Conservation (phyloP, 441 rosid species). For the Populus hybrid region DNA sequence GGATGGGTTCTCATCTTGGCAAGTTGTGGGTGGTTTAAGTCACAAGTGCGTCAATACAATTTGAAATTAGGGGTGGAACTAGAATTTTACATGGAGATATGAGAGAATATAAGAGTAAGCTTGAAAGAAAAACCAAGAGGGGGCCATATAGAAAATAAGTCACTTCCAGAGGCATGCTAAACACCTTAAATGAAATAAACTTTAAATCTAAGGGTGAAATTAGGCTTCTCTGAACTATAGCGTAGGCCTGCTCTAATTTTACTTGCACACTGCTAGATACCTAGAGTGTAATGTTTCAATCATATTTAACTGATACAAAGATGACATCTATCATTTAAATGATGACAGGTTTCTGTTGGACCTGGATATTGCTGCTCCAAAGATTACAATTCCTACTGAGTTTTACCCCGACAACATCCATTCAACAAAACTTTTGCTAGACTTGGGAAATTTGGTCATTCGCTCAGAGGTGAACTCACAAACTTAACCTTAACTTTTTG, state of each 20-base stretch:
- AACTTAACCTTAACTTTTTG: constrained; percentile 15
- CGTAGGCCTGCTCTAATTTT: background rate
- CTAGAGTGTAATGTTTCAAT: background rate
- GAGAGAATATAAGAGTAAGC: background rate
- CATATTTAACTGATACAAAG: constrained; percentile 1
- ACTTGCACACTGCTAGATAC: background rate
- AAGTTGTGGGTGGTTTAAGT: background rate
- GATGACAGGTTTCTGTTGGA: constrained; percentile 81
- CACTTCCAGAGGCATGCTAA: background rate
- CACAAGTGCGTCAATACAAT: background rate
- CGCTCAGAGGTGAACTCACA: constrained; percentile 66
- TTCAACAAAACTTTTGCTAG: constrained; percentile 91
- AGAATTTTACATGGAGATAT: background rate
- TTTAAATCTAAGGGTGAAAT: background rate
- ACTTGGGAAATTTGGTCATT: constrained; percentile 92
- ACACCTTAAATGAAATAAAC: background rate
- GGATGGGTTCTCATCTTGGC: background rate
- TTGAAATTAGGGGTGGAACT: background rate
- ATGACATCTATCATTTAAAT: constrained; percentile 23
- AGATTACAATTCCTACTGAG: constrained; percentile 94
- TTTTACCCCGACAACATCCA: constrained; percentile 69
- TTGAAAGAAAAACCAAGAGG: background rate
- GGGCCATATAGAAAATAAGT: background rate
- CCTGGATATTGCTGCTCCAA: constrained; percentile 99
- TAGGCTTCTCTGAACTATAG: background rate